Evolutionary conservation across 2,329 filamentous ascomycete genomes (phyloP).

Genomic region (Fusarium robinianum): DNA sequence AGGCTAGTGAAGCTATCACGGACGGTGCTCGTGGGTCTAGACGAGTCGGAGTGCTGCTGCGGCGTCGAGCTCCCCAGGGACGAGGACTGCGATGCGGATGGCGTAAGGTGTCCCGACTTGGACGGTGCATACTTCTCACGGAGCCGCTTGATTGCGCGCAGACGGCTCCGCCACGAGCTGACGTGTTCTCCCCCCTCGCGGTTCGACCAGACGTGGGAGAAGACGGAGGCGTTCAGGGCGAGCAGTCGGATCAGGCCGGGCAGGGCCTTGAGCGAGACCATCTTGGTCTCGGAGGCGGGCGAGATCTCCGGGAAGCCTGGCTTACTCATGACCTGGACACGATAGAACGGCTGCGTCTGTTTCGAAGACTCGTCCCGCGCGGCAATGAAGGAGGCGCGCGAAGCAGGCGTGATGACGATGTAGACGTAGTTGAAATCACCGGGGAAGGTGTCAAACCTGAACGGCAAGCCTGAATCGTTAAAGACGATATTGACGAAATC

Average conservation of each 20-base stretch:
- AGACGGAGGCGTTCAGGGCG: constrained; percentile 91
- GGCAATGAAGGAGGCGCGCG: constrained; percentile 74
- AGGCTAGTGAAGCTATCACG: constrained; percentile 66
- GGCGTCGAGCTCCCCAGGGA: constrained; percentile 36
- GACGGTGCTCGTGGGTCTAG: constrained; percentile 54
- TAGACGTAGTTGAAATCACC: constrained; percentile 97
- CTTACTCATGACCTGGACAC: constrained; percentile 86
- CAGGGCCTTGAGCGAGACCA: constrained; percentile 81
- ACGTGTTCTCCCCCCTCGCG: constrained; percentile 79
- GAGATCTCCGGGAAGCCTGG: constrained; percentile 91
- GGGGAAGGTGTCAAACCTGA: constrained; percentile 88
- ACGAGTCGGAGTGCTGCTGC: constrained; percentile 33
- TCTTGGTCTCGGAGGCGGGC: constrained; percentile 84
- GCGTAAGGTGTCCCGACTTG: constrained; percentile 41
- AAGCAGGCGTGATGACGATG: constrained; percentile 91
- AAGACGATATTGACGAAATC: constrained; percentile 98
- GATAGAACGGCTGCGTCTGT: constrained; percentile 69
- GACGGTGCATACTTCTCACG: constrained; percentile 67
- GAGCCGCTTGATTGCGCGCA: constrained; percentile 82
- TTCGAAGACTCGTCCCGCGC: constrained; percentile 51
- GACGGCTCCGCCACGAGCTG: constrained; percentile 85
- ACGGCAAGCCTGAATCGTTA: constrained; percentile 91
- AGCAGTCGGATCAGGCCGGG: constrained; percentile 85
- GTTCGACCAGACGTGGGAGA: constrained; percentile 86
- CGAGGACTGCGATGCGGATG: constrained; percentile 39